Evolutionary conservation across 2,329 filamentous ascomycete species (phyloP), one percentile per base, ranked within the genome.

Genomic region (Aspergillus fructus): DNA sequence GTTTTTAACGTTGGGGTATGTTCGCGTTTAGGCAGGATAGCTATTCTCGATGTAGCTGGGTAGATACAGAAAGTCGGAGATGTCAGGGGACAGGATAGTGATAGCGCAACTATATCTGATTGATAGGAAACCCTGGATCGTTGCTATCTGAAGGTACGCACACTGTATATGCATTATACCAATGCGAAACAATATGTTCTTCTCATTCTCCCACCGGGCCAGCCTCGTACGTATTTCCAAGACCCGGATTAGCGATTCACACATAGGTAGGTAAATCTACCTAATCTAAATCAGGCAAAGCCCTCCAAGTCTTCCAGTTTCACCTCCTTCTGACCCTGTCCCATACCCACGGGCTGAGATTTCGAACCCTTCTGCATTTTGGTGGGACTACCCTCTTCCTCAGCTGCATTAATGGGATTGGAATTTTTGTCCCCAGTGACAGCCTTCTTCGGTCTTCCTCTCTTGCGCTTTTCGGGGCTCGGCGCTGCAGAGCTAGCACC

Each of bases 391-490:
- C 48, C 34, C 11, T 11, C 34, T 9, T 50, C 34, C 33, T 50
- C 33, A 8, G n/a, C 34, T n/a, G 4, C 34, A 41, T 5, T 4
- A 17, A 17, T 9, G 11, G 37, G n/a, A 13, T 46, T 39, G 7
- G 37, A 19, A 33, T 27, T 48, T 6, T 33, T 30, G n/a, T 27
- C 42, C n/a, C 8, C 43, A 8, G 41, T 9, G 12, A 15, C 13
- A 3, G 23, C 45, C 15, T 56, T 62, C 5, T 19, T 19, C 3
- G 50, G 30, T 11, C 57, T 49, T 2, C 55, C 53, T 39, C 53
- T 53, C 49, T 55, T 61, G 9, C 49, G 33, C 37, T 59, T 56
- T 19, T 42, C 49, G 7, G 59, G 56, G 11, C 47, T 43, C 21
- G 46, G 15, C 12, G 33, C 5, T 15, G 42, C 21, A 17, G 57